These are phyloP conservation scores for Adansonia digitata DNA, from an alignment of 345 rosid genomes.

Conservation along the genomic window DNA sequence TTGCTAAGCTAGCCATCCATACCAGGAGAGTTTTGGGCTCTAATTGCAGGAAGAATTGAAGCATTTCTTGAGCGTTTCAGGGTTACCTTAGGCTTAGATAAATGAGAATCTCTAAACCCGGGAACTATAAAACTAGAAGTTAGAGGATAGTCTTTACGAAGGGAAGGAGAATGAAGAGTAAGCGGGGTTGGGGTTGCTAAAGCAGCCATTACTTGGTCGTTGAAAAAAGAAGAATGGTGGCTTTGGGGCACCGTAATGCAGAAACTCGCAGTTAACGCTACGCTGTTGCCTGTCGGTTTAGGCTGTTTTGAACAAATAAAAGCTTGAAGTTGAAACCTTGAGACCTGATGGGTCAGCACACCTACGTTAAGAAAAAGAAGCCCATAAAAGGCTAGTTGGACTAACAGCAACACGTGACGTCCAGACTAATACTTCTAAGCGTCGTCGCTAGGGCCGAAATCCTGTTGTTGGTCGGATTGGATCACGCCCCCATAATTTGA, in stretches of 20 bases:
- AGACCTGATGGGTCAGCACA: neutral
- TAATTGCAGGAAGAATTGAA: slow-evolving; percentile 35
- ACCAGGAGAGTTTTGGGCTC: slow-evolving; percentile 59
- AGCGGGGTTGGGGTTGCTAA: slow-evolving; percentile 24
- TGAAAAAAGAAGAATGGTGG: neutral
- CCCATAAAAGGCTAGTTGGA: neutral
- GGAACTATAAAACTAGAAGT: slow-evolving; percentile 27
- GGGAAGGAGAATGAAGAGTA: slow-evolving; percentile 19
- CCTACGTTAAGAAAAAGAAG: neutral
- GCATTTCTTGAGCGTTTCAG: slow-evolving; percentile 24
- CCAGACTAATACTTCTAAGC: too few relatives aligned
- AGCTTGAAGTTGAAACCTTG: neutral
- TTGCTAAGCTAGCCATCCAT: neutral
- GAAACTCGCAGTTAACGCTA: slow-evolving; percentile 27
- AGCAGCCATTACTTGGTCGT: slow-evolving; percentile 31
- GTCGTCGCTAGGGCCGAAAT: too few relatives aligned
- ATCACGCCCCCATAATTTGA: too few relatives aligned
- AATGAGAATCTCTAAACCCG: slow-evolving; percentile 24
- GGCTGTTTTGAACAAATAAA: neutral
- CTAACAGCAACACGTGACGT: neutral
- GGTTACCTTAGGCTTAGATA: slow-evolving; percentile 21
- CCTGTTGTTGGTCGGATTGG: too few relatives aligned
- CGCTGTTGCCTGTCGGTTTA: neutral
- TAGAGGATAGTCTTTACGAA: slow-evolving; percentile 26
- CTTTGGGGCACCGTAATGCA: neutral